Percentiles rank a stretch among this genome's conserved stretches.
Evolutionary conservation across 2,329 filamentous ascomycete genomes (phyloP).

Genomic region (Penicillium sp.): DNA sequence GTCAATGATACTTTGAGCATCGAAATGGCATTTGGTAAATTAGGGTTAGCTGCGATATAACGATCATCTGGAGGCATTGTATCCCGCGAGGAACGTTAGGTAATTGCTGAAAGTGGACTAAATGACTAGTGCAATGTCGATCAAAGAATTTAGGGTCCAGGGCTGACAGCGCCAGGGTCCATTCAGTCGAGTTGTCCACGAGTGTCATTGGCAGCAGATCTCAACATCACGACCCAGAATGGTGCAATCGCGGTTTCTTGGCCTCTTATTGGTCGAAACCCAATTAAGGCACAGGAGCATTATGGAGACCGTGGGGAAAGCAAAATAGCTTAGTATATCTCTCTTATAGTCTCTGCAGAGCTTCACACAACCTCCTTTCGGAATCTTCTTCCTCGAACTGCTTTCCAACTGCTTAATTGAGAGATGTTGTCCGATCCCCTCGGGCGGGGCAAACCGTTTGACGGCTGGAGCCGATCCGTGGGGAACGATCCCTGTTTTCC

Average conservation of each 20-base stretch:
- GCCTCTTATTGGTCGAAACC: slow-evolving; percentile 8
- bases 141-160: too few relatives aligned
- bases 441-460: slow-evolving; percentile 1
- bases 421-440: neutral
- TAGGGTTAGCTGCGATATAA: too few relatives aligned
- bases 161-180: too few relatives aligned
- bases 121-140: too few relatives aligned
- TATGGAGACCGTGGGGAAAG: neutral
- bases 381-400: too few relatives aligned
- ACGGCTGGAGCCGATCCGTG: slow-evolving; percentile 16
- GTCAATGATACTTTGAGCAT: too few relatives aligned
- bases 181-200: neutral
- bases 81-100: too few relatives aligned
- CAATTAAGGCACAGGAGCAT: neutral
- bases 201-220: slow-evolving; percentile 15
- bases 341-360: neutral
- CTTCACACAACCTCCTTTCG: neutral
- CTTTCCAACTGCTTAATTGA: too few relatives aligned
- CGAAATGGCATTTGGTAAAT: too few relatives aligned
- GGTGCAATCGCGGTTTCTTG: slow-evolving; percentile 17
- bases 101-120: too few relatives aligned
- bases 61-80: too few relatives aligned
- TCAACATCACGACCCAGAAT: slow-evolving; percentile 14
- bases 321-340: neutral
- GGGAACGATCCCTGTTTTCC: slow-evolving; percentile 6